Percentiles rank a stretch among this genome's conserved stretches.
These are phyloP conservation scores for Tulasnella sp. DNA, from an alignment of 768 basidiomycete genomes.

Conservation along the genomic window DNA sequence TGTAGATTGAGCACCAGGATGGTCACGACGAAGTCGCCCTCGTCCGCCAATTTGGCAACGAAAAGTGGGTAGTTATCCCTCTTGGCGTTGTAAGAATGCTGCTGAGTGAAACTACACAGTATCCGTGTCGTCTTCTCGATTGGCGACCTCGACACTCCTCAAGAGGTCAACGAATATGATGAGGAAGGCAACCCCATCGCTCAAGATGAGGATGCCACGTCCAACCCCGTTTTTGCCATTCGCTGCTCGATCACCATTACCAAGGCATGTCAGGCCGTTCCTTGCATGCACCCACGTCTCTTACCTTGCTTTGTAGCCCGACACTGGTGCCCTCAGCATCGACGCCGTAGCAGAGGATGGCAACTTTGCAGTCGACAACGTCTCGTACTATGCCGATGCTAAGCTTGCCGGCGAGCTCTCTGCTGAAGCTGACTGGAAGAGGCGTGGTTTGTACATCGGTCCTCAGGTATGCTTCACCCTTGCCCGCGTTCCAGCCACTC, in stretches of 20 bases:
- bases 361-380: conserved; percentile 82
- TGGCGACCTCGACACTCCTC: conserved; percentile 69
- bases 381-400: conserved; percentile 78
- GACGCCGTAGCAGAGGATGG: conserved; percentile 78
- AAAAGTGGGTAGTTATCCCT: conserved; percentile 43
- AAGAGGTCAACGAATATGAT: conserved; percentile 43
- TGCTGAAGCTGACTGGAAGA: conserved; percentile 92
- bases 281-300: conserved; percentile 14
- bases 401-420: conserved; percentile 74
- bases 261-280: conserved; percentile 58
- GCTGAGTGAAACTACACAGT: conserved; percentile 47
- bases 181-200: conserved; percentile 46
- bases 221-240: conserved; percentile 62
- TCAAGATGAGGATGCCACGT: conserved; percentile 46
- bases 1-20: conserved; percentile 44
- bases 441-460: conserved; percentile 89
- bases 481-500: neutral
- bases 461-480: conserved; percentile 61
- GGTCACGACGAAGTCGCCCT: conserved; percentile 50
- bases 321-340: conserved; percentile 70
- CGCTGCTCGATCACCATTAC: conserved; percentile 82
- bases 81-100: neutral
- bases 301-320: conserved; percentile 46
- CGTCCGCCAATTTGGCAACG: conserved; percentile 48
- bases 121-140: conserved; percentile 92